Conservation (phyloP, 257 asterid genomes). For the Nicotiana undulata region DNA sequence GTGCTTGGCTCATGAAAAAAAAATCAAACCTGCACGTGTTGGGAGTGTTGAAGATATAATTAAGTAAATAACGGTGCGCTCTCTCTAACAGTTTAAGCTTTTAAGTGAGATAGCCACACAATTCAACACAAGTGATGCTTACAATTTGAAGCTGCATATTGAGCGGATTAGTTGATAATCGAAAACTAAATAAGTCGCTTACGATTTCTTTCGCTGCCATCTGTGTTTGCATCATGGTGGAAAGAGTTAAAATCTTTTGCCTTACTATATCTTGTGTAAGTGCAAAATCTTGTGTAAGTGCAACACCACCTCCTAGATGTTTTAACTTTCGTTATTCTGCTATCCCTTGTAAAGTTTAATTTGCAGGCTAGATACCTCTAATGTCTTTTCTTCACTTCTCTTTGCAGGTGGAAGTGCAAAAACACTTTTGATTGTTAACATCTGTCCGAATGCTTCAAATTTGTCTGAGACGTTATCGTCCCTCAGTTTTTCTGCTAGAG, state of each 20-base stretch:
- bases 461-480: conserved; percentile 77
- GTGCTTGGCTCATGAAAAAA: not conserved
- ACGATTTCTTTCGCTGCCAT: not conserved
- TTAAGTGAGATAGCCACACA: not conserved
- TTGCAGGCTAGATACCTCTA: not conserved
- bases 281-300: not conserved
- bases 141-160: not conserved
- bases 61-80: not conserved
- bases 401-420: conserved; percentile 86
- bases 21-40: not conserved
- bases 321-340: not conserved
- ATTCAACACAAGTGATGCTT: not conserved
- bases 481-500: conserved; percentile 89
- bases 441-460: conserved; percentile 65
- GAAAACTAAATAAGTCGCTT: not conserved
- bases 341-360: conserved; percentile 1
- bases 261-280: not conserved
- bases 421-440: conserved; percentile 76
- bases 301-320: not conserved
- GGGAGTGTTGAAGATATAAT: not conserved
- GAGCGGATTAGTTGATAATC: not conserved
- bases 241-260: not conserved
- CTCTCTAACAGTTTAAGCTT: not conserved
- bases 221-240: not conserved
- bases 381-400: conserved; percentile 15